These are phyloP conservation scores for Ganoderma sp. DNA, from an alignment of 1,284 basidiomycete genomes.

Conservation along the genomic window DNA sequence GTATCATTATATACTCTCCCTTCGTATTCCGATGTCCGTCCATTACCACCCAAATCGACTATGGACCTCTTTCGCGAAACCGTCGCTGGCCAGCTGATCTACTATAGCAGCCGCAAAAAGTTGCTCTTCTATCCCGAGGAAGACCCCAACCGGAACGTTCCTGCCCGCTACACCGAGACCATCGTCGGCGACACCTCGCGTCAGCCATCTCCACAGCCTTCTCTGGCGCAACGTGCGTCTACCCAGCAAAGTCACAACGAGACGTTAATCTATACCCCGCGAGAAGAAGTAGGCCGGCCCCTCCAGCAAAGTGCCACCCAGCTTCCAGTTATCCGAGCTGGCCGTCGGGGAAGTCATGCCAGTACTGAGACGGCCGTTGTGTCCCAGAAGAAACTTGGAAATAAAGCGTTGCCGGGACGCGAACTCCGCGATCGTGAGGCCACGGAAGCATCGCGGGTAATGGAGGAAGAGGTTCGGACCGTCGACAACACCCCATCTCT, in stretches of 20 bases:
- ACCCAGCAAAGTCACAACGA: conserved; percentile 1
- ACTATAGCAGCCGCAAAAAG: conserved; percentile 24
- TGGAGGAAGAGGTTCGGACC: conserved; percentile 3
- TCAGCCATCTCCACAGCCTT: not conserved
- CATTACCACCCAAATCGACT: not conserved
- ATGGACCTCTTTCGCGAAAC: conserved; percentile 27
- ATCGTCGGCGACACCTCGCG: not conserved
- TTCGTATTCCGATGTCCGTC: no score
- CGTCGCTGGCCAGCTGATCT: conserved; percentile 28
- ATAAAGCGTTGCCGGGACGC: not conserved
- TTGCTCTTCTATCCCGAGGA: conserved; percentile 28
- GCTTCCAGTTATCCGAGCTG: not conserved
- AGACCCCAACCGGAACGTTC: conserved; percentile 20
- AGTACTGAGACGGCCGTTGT: not conserved
- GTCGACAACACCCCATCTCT: not conserved
- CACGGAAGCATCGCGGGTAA: not conserved
- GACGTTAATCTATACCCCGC: not conserved
- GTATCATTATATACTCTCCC: not conserved
- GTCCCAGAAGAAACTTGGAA: not conserved
- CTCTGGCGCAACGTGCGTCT: not conserved
- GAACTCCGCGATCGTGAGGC: not conserved
- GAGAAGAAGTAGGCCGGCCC: not conserved
- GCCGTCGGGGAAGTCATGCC: not conserved
- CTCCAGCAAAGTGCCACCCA: not conserved
- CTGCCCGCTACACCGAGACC: conserved; percentile 10